A percentile compares a stretch with the other conserved stretches of the same genome.
phyloP scores from a whole-genome alignment of 768 basidiomycete species.

The Lentinula guzmanii region DNA sequence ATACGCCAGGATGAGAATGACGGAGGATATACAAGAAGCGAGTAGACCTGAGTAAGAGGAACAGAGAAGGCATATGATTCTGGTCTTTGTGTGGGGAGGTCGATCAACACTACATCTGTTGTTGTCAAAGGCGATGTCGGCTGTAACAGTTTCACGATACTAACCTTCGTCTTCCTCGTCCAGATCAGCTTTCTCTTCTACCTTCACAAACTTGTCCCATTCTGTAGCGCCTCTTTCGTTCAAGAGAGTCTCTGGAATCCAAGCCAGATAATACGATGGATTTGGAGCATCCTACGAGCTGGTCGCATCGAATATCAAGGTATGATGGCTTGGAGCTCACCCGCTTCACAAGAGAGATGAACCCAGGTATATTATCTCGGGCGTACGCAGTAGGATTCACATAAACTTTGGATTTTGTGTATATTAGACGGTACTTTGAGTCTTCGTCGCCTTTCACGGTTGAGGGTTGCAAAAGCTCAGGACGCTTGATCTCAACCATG shows the following conservation, averaged over 20 bases:
- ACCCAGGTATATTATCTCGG: slow-evolving; percentile 92
- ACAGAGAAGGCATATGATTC: slow-evolving; percentile 97
- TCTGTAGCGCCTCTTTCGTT: slow-evolving; percentile 78
- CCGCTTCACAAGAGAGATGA: slow-evolving; percentile 85
- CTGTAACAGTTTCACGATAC: slow-evolving; percentile 14
- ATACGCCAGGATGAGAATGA: slow-evolving; percentile 80
- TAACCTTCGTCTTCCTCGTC: slow-evolving; percentile 73
- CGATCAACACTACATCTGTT: slow-evolving; percentile 78
- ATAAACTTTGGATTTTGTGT: slow-evolving; percentile 92
- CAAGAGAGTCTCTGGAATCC: slow-evolving; percentile 87
- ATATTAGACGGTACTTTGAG: slow-evolving; percentile 71
- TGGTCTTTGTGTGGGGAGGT: slow-evolving; percentile 74
- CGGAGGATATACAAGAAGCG: slow-evolving; percentile 79
- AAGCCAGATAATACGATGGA: slow-evolving; percentile 78
- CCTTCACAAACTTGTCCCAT: slow-evolving; percentile 85
- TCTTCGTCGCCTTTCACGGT: slow-evolving; percentile 28
- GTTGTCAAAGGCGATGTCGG: slow-evolving; percentile 4
- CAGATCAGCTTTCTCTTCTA: slow-evolving; percentile 57
- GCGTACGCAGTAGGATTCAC: slow-evolving; percentile 91
- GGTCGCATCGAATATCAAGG: slow-evolving; percentile 1
- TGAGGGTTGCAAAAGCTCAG: slow-evolving; percentile 20
- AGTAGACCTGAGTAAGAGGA: slow-evolving; percentile 83
- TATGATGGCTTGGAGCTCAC: slow-evolving; percentile 32
- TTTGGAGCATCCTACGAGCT: slow-evolving; percentile 59
- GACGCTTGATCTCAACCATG: slow-evolving; percentile 73